Conservation (phyloP, 148 eudicot genomes). For the Hydrangea macrophylla region DNA sequence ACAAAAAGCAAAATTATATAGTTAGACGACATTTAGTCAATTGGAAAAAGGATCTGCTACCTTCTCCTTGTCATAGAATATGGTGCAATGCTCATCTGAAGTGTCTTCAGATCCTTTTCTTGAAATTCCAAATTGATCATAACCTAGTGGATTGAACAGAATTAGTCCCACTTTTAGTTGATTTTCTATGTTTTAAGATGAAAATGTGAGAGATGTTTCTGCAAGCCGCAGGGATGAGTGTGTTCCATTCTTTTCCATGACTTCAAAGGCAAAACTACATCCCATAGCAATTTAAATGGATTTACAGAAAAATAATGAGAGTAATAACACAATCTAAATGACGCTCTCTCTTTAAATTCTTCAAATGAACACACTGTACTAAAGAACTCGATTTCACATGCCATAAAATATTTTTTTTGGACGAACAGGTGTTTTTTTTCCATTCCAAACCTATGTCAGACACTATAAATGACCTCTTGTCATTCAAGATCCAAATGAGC, state of each 20-base stretch:
- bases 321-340: neutral
- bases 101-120: conserved; percentile 86
- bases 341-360: neutral
- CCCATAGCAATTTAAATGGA: neutral
- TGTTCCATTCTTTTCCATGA: neutral
- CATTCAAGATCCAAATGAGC: neutral
- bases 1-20: neutral
- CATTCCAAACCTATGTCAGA: too few species aligned
- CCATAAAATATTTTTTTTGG: too few species aligned
- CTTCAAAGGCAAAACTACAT: neutral
- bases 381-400: neutral
- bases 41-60: conserved; percentile 30
- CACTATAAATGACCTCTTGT: neutral
- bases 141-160: conserved; percentile 46
- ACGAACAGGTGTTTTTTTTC: neutral
- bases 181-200: neutral
- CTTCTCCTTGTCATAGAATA: conserved; percentile 92
- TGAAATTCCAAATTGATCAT: conserved; percentile 87
- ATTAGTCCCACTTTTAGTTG: neutral
- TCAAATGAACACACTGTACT: neutral
- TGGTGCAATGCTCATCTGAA: conserved; percentile 82
- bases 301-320: neutral
- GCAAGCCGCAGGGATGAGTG: neutral
- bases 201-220: neutral
- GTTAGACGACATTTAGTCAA: neutral